phyloP scores from a whole-genome alignment of 768 basidiomycete genomes.

The Pluteus cervinus region DNA sequence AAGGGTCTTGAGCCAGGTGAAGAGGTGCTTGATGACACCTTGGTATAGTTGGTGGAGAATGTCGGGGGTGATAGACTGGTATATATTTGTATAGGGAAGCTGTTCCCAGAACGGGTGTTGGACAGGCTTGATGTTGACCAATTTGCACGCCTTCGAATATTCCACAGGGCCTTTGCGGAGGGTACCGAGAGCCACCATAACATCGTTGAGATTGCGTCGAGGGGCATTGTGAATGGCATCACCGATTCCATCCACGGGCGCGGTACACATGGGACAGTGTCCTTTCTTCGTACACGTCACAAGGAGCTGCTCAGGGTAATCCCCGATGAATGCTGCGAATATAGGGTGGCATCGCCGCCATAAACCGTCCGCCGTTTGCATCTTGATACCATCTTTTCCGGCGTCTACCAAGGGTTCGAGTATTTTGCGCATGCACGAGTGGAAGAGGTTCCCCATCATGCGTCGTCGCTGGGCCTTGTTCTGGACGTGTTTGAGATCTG shows the following conservation, averaged over 20 bases:
- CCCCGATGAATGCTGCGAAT: too few relatives aligned
- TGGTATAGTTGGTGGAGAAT: constrained; percentile 44
- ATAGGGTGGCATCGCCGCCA: too few relatives aligned
- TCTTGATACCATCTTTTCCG: too few relatives aligned
- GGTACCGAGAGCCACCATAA: too few relatives aligned
- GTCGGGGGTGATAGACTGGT: constrained; percentile 35
- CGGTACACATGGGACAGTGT: constrained; percentile 9
- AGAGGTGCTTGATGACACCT: constrained; percentile 38
- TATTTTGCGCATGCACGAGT: too few relatives aligned
- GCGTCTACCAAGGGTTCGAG: too few relatives aligned
- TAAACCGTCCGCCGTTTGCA: too few relatives aligned
- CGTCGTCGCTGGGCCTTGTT: constrained; percentile 19
- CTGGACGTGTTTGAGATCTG: constrained; percentile 23
- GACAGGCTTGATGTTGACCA: constrained; percentile 19
- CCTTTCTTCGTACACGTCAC: constrained; percentile 11
- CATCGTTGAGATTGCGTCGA: too few relatives aligned
- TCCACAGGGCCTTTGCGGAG: too few relatives aligned
- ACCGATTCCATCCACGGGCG: constrained; percentile 1
- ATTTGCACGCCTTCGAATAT: constrained; percentile 11
- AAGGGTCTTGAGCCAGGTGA: constrained; percentile 24
- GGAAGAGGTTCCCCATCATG: constrained; percentile 27
- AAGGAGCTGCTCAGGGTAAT: constrained; percentile 17
- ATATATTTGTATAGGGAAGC: constrained; percentile 35
- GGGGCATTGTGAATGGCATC: neutral
- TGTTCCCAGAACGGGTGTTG: constrained; percentile 33